A percentile compares a stretch with the other conserved stretches of the same genome.
These are phyloP conservation scores for Hericium rajendrae DNA, from an alignment of 768 basidiomycete genomes.

Conservation along the genomic window DNA sequence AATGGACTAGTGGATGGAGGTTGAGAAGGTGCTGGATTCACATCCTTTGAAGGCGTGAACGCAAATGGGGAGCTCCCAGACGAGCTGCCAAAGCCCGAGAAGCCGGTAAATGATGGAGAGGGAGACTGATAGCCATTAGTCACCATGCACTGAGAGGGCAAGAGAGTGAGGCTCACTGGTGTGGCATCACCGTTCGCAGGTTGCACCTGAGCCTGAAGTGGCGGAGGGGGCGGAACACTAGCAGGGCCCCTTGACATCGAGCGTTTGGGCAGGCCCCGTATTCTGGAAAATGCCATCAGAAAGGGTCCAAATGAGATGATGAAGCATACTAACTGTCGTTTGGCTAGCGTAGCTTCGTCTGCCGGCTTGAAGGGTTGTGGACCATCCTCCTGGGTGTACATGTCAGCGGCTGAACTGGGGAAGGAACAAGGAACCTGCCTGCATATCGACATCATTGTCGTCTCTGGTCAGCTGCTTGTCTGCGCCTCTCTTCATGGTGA, in stretches of 20 bases:
- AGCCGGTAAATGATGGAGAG: background rate
- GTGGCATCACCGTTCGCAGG: too few relatives aligned
- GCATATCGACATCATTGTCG: slow-evolving; percentile 29
- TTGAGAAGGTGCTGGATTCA: background rate
- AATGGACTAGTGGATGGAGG: background rate
- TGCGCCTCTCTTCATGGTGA: slow-evolving; percentile 63
- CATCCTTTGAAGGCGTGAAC: background rate
- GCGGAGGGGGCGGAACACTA: background rate
- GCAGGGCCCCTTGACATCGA: slow-evolving; percentile 8
- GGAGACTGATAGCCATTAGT: too few relatives aligned
- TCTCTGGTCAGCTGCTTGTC: slow-evolving; percentile 63
- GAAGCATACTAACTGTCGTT: slow-evolving; percentile 40
- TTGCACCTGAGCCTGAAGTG: too few relatives aligned
- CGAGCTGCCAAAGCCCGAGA: background rate
- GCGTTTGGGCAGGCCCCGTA: slow-evolving; percentile 55
- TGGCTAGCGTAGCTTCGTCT: slow-evolving; percentile 43
- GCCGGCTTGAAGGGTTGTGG: slow-evolving; percentile 38
- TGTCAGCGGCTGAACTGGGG: background rate
- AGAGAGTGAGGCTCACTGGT: too few relatives aligned
- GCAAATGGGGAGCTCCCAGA: background rate
- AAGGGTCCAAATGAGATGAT: background rate
- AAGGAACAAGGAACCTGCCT: slow-evolving; percentile 14
- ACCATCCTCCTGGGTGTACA: slow-evolving; percentile 27
- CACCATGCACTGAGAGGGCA: too few relatives aligned
- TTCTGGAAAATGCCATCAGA: slow-evolving; percentile 32